phyloP scores from a whole-genome alignment of 2,329 filamentous ascomycete genomes.

The Neofusicoccum sp. region DNA sequence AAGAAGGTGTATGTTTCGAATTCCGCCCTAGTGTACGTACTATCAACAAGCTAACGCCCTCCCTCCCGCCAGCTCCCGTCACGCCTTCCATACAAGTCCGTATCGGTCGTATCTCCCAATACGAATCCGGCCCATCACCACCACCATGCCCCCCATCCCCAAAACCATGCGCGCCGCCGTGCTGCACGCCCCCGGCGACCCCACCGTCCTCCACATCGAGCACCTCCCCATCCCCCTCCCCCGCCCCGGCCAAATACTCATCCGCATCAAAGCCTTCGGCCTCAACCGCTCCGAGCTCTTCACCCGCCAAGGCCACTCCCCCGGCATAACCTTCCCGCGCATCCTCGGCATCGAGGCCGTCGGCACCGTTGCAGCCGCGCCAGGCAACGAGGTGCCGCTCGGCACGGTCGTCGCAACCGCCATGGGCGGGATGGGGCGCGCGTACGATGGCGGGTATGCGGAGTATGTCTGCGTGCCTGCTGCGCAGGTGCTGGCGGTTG shows the following conservation, averaged over 20 bases:
- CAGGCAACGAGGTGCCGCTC: slow-evolving; percentile 37
- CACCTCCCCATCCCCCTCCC: slow-evolving; percentile 14
- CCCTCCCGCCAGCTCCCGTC: too few relatives aligned
- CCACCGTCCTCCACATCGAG: slow-evolving; percentile 45
- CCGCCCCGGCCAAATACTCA: slow-evolving; percentile 46
- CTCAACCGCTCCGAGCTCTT: slow-evolving; percentile 52
- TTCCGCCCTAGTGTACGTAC: too few relatives aligned
- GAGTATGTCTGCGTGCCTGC: slow-evolving; percentile 52
- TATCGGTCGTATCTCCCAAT: neutral
- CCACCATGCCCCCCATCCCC: neutral
- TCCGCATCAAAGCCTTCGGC: slow-evolving; percentile 49
- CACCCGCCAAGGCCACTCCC: slow-evolving; percentile 50
- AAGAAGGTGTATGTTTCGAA: too few relatives aligned
- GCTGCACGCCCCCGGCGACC: slow-evolving; percentile 43
- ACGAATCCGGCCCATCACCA: too few relatives aligned
- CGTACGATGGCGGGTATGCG: slow-evolving; percentile 54
- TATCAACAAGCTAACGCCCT: too few relatives aligned
- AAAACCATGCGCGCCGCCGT: slow-evolving; percentile 50
- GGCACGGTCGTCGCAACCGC: slow-evolving; percentile 51
- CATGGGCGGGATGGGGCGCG: slow-evolving; percentile 27
- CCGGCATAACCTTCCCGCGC: slow-evolving; percentile 45
- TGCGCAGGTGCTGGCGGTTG: slow-evolving; percentile 75
- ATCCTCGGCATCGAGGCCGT: slow-evolving; percentile 53
- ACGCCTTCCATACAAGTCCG: too few relatives aligned
- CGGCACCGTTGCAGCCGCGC: slow-evolving; percentile 44